Evolutionary conservation across 108 stramenopile genomes (phyloP).

Genomic region (Skeletonema potamos): DNA sequence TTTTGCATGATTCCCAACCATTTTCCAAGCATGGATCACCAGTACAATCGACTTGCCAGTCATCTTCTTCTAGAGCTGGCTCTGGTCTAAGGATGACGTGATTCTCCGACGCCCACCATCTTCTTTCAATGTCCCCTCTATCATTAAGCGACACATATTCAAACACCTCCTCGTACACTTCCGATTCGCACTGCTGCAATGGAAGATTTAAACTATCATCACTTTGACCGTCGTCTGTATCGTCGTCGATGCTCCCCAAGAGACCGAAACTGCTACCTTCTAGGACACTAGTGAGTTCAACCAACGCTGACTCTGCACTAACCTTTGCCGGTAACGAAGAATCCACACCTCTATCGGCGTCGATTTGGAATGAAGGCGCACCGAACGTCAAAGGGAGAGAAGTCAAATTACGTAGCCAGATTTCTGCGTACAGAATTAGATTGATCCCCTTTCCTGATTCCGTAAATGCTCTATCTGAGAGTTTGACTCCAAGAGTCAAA

Average conservation of each 20-base stretch:
- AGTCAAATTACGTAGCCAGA: conserved; percentile 70
- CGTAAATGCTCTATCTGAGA: conserved; percentile 53
- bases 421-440: conserved; percentile 60
- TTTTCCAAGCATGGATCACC: conserved; percentile 44
- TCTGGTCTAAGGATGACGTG: conserved; percentile 41
- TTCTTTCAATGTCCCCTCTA: conserved; percentile 43
- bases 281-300: conserved; percentile 67
- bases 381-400: conserved; percentile 64
- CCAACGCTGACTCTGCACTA: conserved; percentile 70
- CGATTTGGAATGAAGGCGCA: conserved; percentile 47
- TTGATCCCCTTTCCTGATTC: conserved; percentile 52
- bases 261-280: conserved; percentile 60
- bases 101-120: conserved; percentile 71
- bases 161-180: conserved; percentile 61
- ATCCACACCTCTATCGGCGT: not conserved
- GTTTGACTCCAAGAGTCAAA: conserved; percentile 52
- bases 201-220: conserved; percentile 52
- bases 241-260: conserved; percentile 11
- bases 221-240: conserved; percentile 12
- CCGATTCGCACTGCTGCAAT: conserved; percentile 32
- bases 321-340: conserved; percentile 20
- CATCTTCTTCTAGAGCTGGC: conserved; percentile 13
- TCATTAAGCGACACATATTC: conserved; percentile 63
- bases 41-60: conserved; percentile 49
- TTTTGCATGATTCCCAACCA: conserved; percentile 70